A percentile compares a stretch with the other conserved stretches of the same genome.
phyloP scores from a whole-genome alignment of 129 eudicot genomes.

The Centella asiatica region DNA sequence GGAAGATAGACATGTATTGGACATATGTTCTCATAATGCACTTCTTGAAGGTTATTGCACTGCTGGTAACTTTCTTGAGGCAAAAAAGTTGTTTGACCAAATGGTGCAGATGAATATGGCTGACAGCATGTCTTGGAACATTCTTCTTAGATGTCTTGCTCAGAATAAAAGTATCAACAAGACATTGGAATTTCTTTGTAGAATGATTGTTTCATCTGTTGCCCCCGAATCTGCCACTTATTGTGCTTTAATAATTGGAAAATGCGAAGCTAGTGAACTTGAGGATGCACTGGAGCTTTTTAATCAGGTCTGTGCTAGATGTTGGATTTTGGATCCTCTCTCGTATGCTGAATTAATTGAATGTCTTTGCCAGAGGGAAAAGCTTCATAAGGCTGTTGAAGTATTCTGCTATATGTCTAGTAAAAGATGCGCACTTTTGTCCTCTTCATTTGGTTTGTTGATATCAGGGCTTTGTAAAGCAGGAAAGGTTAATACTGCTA shows the following conservation, averaged over 20 bases:
- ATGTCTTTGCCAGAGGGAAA: conserved; percentile 42
- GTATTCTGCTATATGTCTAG: conserved; percentile 52
- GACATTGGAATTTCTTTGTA: conserved; percentile 39
- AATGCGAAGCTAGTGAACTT: conserved; percentile 42
- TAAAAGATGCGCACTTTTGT: conserved; percentile 24
- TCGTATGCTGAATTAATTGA: conserved; percentile 40
- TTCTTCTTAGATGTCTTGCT: conserved; percentile 38
- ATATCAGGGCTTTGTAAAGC: conserved; percentile 27
- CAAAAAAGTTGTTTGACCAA: conserved; percentile 32
- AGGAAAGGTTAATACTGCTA: conserved; percentile 35
- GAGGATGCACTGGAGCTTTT: conserved; percentile 48
- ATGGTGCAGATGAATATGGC: conserved; percentile 42
- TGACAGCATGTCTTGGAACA: conserved; percentile 52
- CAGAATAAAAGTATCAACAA: conserved; percentile 20
- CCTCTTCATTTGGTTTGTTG: conserved; percentile 36
- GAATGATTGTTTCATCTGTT: conserved; percentile 54
- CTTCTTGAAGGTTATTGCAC: conserved; percentile 46
- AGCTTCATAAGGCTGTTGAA: conserved; percentile 43
- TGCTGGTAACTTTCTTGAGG: conserved; percentile 23
- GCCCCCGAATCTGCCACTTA: conserved; percentile 45
- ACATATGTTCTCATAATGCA: conserved; percentile 27
- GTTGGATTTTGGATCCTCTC: conserved; percentile 44
- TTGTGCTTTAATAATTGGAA: conserved; percentile 55
- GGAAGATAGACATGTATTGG: conserved; percentile 33
- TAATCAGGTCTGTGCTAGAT: conserved; percentile 23